phyloP scores from a whole-genome alignment of 139 green algal genomes.

The Closterium sp. region DNA sequence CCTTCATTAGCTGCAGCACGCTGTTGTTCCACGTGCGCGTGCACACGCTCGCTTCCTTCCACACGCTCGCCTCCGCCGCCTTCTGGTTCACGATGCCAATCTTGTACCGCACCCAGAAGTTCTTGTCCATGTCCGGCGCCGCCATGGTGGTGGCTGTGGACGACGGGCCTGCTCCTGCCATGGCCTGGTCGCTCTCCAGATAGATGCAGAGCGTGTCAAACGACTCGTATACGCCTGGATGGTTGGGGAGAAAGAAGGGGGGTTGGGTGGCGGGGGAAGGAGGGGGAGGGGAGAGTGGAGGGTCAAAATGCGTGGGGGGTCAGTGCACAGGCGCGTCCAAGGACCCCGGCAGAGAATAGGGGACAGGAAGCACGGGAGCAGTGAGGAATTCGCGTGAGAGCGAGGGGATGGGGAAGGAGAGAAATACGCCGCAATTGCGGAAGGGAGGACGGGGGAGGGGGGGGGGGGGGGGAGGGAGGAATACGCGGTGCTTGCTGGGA shows the following conservation, averaged over 20 bases:
- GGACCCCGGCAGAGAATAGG: not conserved
- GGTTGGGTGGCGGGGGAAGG: not conserved
- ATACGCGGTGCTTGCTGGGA: too few relatives aligned
- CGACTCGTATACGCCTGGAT: conserved; percentile 63
- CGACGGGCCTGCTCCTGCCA: conserved; percentile 1
- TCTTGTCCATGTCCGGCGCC: conserved; percentile 47
- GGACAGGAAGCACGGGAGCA: not conserved
- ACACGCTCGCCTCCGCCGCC: conserved; percentile 60
- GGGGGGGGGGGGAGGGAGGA: too few relatives aligned
- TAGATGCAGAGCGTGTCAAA: conserved; percentile 74
- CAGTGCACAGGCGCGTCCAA: not conserved
- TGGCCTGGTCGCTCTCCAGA: conserved; percentile 61
- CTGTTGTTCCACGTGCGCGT: conserved; percentile 74
- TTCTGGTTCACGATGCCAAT: conserved; percentile 69
- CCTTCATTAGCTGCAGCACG: conserved; percentile 72
- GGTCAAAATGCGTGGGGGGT: not conserved
- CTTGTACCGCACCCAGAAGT: conserved; percentile 72
- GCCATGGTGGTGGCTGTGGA: not conserved
- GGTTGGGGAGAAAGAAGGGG: not conserved
- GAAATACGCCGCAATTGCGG: too few relatives aligned
- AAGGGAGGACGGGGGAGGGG: too few relatives aligned
- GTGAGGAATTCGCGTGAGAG: not conserved
- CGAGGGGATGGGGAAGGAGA: too few relatives aligned
- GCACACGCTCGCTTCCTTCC: conserved; percentile 69
- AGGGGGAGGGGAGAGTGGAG: too few relatives aligned